Evolutionary conservation across 345 rosid species (phyloP).

Genomic region (Eucalyptus tenuipes): DNA sequence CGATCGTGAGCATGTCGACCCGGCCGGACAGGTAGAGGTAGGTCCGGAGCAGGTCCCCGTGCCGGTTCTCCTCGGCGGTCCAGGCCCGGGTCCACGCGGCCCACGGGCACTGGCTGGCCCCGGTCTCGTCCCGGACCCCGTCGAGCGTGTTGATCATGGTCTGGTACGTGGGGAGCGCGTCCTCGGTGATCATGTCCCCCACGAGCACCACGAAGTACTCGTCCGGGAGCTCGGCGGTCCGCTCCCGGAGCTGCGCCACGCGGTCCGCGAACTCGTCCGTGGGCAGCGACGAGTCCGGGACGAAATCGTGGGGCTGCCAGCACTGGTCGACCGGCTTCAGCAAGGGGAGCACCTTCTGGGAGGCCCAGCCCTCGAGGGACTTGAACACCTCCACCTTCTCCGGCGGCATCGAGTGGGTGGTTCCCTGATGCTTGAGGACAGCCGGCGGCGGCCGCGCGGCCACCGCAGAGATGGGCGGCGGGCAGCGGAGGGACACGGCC

Average conservation of each 20-base stretch:
- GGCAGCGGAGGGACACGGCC: background rate
- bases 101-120: slow-evolving; percentile 62
- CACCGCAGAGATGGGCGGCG: slow-evolving; percentile 13
- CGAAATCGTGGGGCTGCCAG: slow-evolving; percentile 57
- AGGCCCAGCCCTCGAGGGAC: slow-evolving; percentile 59
- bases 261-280: slow-evolving; percentile 36
- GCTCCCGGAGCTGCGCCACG: slow-evolving; percentile 39
- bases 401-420: slow-evolving; percentile 49
- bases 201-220: slow-evolving; percentile 69
- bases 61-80: slow-evolving; percentile 80
- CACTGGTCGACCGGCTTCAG: slow-evolving; percentile 66
- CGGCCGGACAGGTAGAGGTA: slow-evolving; percentile 66
- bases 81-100: slow-evolving; percentile 64
- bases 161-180: slow-evolving; percentile 67
- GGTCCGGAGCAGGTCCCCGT: slow-evolving; percentile 50
- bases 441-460: slow-evolving; percentile 12
- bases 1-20: slow-evolving; percentile 62
- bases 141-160: slow-evolving; percentile 67
- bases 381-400: slow-evolving; percentile 52
- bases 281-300: slow-evolving; percentile 33
- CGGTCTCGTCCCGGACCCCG: slow-evolving; percentile 67
- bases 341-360: slow-evolving; percentile 27
- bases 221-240: slow-evolving; percentile 44
- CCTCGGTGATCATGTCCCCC: slow-evolving; percentile 86
- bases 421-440: slow-evolving; percentile 11